phyloP scores from a whole-genome alignment of 179 eudicot genomes.

The Amaranthus tricolor region DNA sequence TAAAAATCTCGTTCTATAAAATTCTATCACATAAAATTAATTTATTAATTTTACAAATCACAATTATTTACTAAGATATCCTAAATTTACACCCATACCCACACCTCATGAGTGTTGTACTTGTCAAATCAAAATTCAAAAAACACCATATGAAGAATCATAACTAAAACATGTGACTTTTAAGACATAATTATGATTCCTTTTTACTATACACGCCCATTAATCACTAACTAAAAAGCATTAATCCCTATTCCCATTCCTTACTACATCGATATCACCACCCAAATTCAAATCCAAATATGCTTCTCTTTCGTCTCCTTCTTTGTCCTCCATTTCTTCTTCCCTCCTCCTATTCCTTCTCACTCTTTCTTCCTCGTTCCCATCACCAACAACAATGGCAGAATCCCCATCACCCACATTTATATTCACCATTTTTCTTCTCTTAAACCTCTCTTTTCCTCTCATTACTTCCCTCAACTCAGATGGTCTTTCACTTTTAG shows the following conservation, averaged over 20 bases:
- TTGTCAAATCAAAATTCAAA: too few species aligned
- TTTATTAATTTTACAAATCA: too few species aligned
- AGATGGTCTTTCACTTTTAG: slow-evolving; percentile 74
- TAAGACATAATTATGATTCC: too few species aligned
- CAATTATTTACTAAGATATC: too few species aligned
- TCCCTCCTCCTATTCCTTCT: slow-evolving; percentile 16
- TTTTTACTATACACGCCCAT: background rate
- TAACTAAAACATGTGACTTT: too few species aligned
- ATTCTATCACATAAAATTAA: too few species aligned
- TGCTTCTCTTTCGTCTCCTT: slow-evolving; percentile 30
- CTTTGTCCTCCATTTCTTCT: background rate
- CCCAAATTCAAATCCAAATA: slow-evolving; percentile 8
- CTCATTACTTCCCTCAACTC: slow-evolving; percentile 46
- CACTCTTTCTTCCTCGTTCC: slow-evolving; percentile 34
- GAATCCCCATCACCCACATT: background rate
- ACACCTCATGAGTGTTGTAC: too few species aligned
- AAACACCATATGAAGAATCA: too few species aligned
- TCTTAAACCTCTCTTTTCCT: slow-evolving; percentile 15
- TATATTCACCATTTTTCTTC: slow-evolving; percentile 14
- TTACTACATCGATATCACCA: slow-evolving; percentile 18
- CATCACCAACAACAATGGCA: background rate
- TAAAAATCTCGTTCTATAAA: too few species aligned
- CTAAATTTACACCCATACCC: too few species aligned
- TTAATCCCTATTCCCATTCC: background rate
- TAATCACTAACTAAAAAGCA: background rate